Base-by-base conservation (phyloP, 371 early-diverging fungal genomes). In the Mortierella sp. region DNA sequence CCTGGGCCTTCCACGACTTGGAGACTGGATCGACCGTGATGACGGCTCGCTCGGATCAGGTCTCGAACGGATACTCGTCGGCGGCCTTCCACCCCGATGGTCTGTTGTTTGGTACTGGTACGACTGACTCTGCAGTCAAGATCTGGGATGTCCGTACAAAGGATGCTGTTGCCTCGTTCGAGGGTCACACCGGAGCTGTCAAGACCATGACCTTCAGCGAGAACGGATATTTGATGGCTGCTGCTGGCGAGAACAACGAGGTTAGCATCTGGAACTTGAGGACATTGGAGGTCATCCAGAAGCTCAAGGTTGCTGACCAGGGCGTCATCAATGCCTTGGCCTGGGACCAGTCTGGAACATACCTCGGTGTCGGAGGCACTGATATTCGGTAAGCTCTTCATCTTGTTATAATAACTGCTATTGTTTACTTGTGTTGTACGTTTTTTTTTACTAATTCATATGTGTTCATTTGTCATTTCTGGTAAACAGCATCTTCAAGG, bases 1-100 rank as follows among this genome's bases (percentile, higher is more conserved):
- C 95, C 35, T 98, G 98, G 98, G 90, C 91, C 2, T 91, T 98
- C 77, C 92, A 93, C 79, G 95, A 96, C 60, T 83, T 96, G 60
- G 92, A 91, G 60, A 93, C 93, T 32, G 94, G 94, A 11, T 90
- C 91, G 43, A 90, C 93, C 0, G 80, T 96, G 75, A 82, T 91
- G 43, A 92, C 90, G 14, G 90, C 90, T 32, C 77, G 74, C 4
- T 54, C 75, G 27, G 82, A 81, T 71, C 78, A 88, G 75, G 70
- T 81, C 38, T 29, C 70, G 35, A 77, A 77, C 88, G 93, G 91
- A 38, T 96, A 94, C 85, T 91, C 95, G 7, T 84, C 93, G n/a
- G 91, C 94, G 60, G 87, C 93, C 24, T 96, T 97, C 93, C 98
- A 98, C 89, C 98, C 98, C 14, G 98, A 98, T 87, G 98, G 98